phyloP scores from a whole-genome alignment of 2,329 filamentous ascomycete species.

The Oidium heveae region DNA sequence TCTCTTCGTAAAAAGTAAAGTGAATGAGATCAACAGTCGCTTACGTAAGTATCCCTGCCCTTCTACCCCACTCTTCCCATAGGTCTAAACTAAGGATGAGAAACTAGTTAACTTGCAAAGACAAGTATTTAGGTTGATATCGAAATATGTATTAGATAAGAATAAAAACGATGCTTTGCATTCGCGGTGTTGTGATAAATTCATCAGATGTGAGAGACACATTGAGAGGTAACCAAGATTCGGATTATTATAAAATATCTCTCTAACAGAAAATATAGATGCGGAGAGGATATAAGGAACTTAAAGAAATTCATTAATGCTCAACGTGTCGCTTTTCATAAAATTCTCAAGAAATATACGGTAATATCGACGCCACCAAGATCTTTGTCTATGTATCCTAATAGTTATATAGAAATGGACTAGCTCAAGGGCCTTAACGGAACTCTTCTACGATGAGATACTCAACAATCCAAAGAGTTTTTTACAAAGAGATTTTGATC shows the following conservation, averaged over 20 bases:
- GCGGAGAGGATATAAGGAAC: slow-evolving; percentile 44
- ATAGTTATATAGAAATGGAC: slow-evolving; percentile 45
- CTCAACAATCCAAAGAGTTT: slow-evolving; percentile 45
- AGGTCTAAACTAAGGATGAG: too few relatives aligned
- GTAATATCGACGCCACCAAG: slow-evolving; percentile 13
- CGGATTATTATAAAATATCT: too few relatives aligned
- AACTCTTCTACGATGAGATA: slow-evolving; percentile 40
- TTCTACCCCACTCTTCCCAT: not conserved
- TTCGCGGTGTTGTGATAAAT: slow-evolving; percentile 10
- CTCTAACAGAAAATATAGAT: slow-evolving; percentile 16
- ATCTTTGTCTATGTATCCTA: slow-evolving; percentile 1
- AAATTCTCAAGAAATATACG: slow-evolving; percentile 67
- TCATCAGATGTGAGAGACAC: slow-evolving; percentile 11
- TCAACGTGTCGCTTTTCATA: slow-evolving; percentile 53
- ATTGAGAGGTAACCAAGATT: slow-evolving; percentile 8
- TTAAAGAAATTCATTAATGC: slow-evolving; percentile 48
- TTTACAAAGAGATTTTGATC: slow-evolving; percentile 36
- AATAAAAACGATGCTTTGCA: slow-evolving; percentile 7
- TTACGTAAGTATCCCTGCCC: slow-evolving; percentile 25
- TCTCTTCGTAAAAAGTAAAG: slow-evolving; percentile 57
- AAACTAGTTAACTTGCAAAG: slow-evolving; percentile 8
- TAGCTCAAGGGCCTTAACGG: slow-evolving; percentile 36
- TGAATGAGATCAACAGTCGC: slow-evolving; percentile 48
- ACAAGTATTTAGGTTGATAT: slow-evolving; percentile 7
- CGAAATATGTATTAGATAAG: slow-evolving; percentile 7